Conservation (phyloP, 2,329 filamentous ascomycete genomes). For the Ceratocystis smalleyi region DNA sequence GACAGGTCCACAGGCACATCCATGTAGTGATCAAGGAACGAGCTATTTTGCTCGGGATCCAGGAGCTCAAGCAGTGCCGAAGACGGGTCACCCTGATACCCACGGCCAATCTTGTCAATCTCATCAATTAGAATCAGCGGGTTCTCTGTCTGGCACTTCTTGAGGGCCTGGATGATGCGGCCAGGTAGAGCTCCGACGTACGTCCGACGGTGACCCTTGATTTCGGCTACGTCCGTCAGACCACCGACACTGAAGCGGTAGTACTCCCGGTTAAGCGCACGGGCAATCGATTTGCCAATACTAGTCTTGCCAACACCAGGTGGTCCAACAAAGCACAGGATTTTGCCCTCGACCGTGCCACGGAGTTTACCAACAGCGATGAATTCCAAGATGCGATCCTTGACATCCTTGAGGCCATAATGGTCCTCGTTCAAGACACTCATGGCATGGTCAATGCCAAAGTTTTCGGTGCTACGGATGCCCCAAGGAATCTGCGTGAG, state of each 20-base stretch:
- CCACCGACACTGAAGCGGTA: conserved; percentile 97
- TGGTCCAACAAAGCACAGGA: conserved; percentile 90
- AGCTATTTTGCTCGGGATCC: conserved; percentile 92
- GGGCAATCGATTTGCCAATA: conserved; percentile 94
- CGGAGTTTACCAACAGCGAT: conserved; percentile 95
- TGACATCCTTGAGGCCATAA: conserved; percentile 92
- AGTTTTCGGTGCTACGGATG: conserved; percentile 87
- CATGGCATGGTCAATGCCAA: conserved; percentile 82
- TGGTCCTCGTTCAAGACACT: conserved; percentile 90
- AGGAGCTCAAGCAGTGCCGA: conserved; percentile 86
- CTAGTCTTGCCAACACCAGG: conserved; percentile 97
- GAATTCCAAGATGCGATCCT: conserved; percentile 94
- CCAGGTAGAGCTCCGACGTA: conserved; percentile 93
- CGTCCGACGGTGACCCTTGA: conserved; percentile 91
- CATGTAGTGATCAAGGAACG: conserved; percentile 96
- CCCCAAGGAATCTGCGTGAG: conserved; percentile 97
- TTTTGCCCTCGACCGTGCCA: conserved; percentile 95
- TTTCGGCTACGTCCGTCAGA: conserved; percentile 92
- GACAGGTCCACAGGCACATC: conserved; percentile 94
- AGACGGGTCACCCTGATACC: conserved; percentile 90
- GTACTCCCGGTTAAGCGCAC: conserved; percentile 87
- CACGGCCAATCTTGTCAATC: conserved; percentile 92
- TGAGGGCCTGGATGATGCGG: conserved; percentile 92
- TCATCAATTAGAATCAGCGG: conserved; percentile 93
- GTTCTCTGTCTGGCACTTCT: conserved; percentile 98